A percentile compares a stretch with the other conserved stretches of the same genome.
phyloP scores from a whole-genome alignment of 1,284 basidiomycete genomes.

The Cryptococcus sp. region DNA sequence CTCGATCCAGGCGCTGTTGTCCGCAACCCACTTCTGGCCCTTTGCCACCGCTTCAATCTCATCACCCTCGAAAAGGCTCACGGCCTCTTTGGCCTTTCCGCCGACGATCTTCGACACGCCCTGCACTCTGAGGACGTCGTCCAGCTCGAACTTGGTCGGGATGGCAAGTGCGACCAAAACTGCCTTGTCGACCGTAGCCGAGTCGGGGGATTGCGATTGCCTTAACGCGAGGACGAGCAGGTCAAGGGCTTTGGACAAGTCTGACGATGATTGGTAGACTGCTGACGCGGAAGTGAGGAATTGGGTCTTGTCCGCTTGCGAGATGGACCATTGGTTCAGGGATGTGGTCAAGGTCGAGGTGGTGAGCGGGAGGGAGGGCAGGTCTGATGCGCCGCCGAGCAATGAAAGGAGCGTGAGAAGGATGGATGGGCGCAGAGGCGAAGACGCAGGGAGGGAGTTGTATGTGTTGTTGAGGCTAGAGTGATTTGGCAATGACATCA shows the following conservation, averaged over 20 bases:
- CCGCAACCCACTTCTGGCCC: slow-evolving; percentile 66
- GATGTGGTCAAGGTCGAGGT: slow-evolving; percentile 68
- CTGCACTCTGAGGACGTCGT: slow-evolving; percentile 63
- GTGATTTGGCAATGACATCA: slow-evolving; percentile 9
- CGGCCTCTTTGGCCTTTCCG: slow-evolving; percentile 41
- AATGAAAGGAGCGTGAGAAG: slow-evolving; percentile 69
- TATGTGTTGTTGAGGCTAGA: slow-evolving; percentile 80
- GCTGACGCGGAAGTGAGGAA: slow-evolving; percentile 71
- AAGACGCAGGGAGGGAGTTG: slow-evolving; percentile 73
- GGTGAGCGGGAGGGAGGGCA: slow-evolving; percentile 68
- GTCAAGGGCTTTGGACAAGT: slow-evolving; percentile 56
- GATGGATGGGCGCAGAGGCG: slow-evolving; percentile 66
- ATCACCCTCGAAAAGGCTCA: slow-evolving; percentile 61
- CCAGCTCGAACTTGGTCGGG: slow-evolving; percentile 74
- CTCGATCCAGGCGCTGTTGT: slow-evolving; percentile 60
- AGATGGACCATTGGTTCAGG: slow-evolving; percentile 74
- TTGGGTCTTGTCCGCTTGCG: slow-evolving; percentile 65
- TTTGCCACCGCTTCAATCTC: slow-evolving; percentile 69
- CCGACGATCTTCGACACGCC: slow-evolving; percentile 36
- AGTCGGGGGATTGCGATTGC: slow-evolving; percentile 58
- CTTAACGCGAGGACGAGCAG: slow-evolving; percentile 58
- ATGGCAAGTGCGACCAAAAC: slow-evolving; percentile 65
- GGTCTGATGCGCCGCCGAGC: slow-evolving; percentile 61
- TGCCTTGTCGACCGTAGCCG: slow-evolving; percentile 41
- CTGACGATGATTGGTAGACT: slow-evolving; percentile 63